Base-by-base conservation (phyloP, 306 rosid species). In the Neltuma alba region DNA sequence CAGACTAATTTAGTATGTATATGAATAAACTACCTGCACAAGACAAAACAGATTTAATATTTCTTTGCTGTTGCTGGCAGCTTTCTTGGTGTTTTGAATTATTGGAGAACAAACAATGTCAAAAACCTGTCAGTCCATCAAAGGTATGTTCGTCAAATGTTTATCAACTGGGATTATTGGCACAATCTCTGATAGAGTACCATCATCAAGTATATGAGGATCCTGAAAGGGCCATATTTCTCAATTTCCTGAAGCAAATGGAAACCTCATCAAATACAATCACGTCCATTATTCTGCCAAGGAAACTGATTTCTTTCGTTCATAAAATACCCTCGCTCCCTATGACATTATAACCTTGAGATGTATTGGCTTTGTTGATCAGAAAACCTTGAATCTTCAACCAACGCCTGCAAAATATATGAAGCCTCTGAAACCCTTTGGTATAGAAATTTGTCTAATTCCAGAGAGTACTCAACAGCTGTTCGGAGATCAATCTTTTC, bases 381-480 rank as follows among this genome's bases (percentile, higher is more conserved):
- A 80, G 78, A 76, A 69, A 83, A 60, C 75, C 54, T 82, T 42
- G 73, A 74, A 77, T 84, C 91, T 52, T 86, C 89, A 82, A 81
- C 48, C 82, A 89, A 55, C 73, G 88, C 80, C 83, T 90, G 92
- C 79, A 92, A 85, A 78, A 89, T 86, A 75, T 54, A 30, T 8
- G 91, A 85, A 75, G 96, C 90, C 83, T 89, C 89, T 25, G 96
- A 90, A 41, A 79, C 74, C 81, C 94, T 90, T 62, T 75, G 78
- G 78, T 72, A 63, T n/a, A 85, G 73, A 85, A 76, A 87, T 48
- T 79, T 80, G 76, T 94, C 95, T 78, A 94, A 83, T 80, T 66
- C 82, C 70, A 79, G 79, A 12, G 91, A 92, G 84, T 92, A 94
- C 62, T 78, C 77, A 42, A 90, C 41, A 83, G 96, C 86, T 67